Conservation (phyloP, 163 green algal genomes). For the Chlorella variabilis region DNA sequence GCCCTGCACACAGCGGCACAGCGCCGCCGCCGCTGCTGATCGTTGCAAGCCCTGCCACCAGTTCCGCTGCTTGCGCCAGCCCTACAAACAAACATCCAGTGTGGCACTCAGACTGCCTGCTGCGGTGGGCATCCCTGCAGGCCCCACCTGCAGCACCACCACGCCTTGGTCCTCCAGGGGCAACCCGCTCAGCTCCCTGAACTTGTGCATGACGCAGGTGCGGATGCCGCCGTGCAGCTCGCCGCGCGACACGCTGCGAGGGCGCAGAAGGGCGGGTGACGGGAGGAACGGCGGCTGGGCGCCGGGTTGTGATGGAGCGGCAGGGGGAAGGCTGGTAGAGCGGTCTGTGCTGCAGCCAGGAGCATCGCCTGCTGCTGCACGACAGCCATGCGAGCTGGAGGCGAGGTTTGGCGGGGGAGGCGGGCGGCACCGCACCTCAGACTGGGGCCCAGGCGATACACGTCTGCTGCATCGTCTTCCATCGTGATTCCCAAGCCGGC, state of each 20-base stretch:
- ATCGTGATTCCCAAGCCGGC: too few species aligned
- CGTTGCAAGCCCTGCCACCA: too few species aligned
- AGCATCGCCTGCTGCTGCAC: neutral
- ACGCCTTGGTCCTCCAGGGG: conserved; percentile 53
- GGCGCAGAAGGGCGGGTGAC: neutral
- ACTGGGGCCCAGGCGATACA: conserved; percentile 8
- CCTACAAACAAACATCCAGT: neutral
- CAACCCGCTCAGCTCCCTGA: conserved; percentile 40
- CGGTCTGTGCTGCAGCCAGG: neutral
- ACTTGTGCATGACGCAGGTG: conserved; percentile 40
- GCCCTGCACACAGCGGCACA: neutral
- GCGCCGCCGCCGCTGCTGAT: too few species aligned
- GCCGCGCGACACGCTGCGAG: conserved; percentile 12
- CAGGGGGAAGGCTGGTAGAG: too few species aligned
- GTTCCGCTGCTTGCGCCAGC: too few species aligned
- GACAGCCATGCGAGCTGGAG: neutral
- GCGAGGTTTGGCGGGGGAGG: too few species aligned
- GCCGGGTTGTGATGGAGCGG: neutral
- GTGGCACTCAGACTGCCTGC: neutral
- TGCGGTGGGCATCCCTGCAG: neutral
- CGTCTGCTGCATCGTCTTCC: too few species aligned
- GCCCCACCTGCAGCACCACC: conserved; percentile 62
- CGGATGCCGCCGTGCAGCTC: conserved; percentile 57
- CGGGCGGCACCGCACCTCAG: neutral
- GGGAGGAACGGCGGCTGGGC: neutral